Evolutionary conservation across 257 asterid genomes (phyloP).

Genomic region (Nicotiana obtusifolia): DNA sequence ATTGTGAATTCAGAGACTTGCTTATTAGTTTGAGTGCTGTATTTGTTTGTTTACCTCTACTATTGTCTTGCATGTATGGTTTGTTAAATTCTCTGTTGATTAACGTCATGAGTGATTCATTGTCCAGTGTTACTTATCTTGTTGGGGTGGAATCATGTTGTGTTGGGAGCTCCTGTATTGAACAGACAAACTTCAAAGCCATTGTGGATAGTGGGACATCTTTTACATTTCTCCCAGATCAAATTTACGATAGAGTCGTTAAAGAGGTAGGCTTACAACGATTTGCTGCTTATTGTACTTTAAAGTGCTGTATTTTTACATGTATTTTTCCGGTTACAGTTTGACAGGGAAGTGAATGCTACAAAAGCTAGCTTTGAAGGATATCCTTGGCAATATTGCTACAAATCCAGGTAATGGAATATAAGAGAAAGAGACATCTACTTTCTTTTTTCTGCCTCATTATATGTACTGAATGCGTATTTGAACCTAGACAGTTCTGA

Average conservation of each 20-base stretch:
- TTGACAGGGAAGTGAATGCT: constrained; percentile 60
- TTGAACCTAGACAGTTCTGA: constrained; percentile 42
- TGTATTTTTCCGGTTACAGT: constrained; percentile 32
- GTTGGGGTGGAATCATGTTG: constrained; percentile 67
- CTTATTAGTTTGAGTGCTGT: neutral
- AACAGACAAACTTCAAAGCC: constrained; percentile 42
- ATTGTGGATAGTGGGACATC: constrained; percentile 84
- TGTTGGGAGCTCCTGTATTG: constrained; percentile 54
- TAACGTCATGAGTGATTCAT: constrained; percentile 11
- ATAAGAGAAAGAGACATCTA: neutral
- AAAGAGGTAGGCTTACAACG: constrained; percentile 39
- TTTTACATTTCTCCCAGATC: constrained; percentile 64
- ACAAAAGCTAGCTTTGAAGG: constrained; percentile 62
- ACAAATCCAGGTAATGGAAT: constrained; percentile 60
- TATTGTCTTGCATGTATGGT: neutral
- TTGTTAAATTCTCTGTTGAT: neutral
- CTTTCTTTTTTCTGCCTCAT: constrained; percentile 10
- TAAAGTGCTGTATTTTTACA: constrained; percentile 4
- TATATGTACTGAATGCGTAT: constrained; percentile 16
- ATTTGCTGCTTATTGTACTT: neutral
- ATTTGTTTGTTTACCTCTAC: neutral
- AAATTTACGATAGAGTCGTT: constrained; percentile 50
- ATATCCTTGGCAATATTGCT: constrained; percentile 82
- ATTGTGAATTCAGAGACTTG: neutral
- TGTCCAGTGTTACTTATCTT: constrained; percentile 53